A percentile compares a stretch with the other conserved stretches of the same genome.
Conservation (phyloP, 257 asterid species). For the Rubia yunnanensis region DNA sequence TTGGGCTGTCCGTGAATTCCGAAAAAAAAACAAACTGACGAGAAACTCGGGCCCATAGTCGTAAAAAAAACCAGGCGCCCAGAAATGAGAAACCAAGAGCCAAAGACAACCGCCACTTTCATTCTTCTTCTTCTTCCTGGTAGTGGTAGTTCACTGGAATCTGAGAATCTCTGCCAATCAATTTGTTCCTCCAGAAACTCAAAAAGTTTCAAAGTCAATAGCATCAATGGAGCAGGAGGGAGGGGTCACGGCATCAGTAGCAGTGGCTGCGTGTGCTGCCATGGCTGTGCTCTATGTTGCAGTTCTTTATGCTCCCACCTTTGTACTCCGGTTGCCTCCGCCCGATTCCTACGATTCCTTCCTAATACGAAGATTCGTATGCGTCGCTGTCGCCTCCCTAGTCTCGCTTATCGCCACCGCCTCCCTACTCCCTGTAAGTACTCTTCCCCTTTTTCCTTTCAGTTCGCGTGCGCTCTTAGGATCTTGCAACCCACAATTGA, state of each 20-base stretch:
- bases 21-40: too few relatives aligned
- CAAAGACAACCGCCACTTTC: too few relatives aligned
- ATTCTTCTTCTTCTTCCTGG: too few relatives aligned
- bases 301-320: conserved; percentile 64
- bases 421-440: conserved; percentile 60
- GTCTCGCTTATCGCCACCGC: conserved; percentile 52
- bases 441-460: background rate
- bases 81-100: background rate
- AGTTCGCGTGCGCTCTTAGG: background rate
- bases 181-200: background rate
- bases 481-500: too few relatives aligned
- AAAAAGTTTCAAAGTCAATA: background rate
- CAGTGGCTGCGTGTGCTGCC: conserved; percentile 48
- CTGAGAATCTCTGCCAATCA: background rate
- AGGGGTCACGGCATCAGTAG: conserved; percentile 38
- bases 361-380: conserved; percentile 67
- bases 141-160: background rate
- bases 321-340: conserved; percentile 72
- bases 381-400: conserved; percentile 70
- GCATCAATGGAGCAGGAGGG: conserved; percentile 5
- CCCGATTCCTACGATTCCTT: conserved; percentile 57
- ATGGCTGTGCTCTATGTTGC: conserved; percentile 80
- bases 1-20: background rate
- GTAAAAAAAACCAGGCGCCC: background rate
- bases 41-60: background rate